These are phyloP conservation scores for Ceratocystis ficicola DNA, from an alignment of 2,329 filamentous ascomycete species.

Conservation along the genomic window DNA sequence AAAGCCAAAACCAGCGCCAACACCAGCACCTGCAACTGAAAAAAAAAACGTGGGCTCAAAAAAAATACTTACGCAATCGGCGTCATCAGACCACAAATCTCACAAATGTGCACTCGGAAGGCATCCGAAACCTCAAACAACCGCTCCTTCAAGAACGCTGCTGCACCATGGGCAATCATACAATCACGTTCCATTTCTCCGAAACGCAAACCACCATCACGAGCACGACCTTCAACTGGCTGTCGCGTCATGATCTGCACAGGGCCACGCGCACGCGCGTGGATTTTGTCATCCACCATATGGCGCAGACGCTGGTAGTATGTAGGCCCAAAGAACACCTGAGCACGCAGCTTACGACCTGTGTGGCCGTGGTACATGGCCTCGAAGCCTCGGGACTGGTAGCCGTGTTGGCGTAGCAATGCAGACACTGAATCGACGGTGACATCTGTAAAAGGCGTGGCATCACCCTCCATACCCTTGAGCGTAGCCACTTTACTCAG, in stretches of 20 bases:
- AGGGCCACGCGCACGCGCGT: slow-evolving; percentile 91
- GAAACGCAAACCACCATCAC: slow-evolving; percentile 96
- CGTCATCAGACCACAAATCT: slow-evolving; percentile 97
- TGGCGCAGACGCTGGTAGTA: slow-evolving; percentile 98
- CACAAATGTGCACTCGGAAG: slow-evolving; percentile 95
- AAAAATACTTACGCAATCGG: slow-evolving; percentile 79
- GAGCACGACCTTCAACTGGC: slow-evolving; percentile 92
- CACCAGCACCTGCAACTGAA: not conserved
- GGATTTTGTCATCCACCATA: slow-evolving; percentile 99
- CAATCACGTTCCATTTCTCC: slow-evolving; percentile 99
- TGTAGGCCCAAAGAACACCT: slow-evolving; percentile 93
- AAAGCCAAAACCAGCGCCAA: not conserved
- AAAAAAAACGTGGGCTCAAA: not conserved
- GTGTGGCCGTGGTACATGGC: slow-evolving; percentile 99
- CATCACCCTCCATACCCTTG: slow-evolving; percentile 90
- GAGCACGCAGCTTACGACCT: slow-evolving; percentile 79
- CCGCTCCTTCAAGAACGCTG: slow-evolving; percentile 92
- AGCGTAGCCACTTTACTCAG: slow-evolving; percentile 91
- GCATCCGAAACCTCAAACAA: slow-evolving; percentile 96
- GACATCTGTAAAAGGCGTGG: slow-evolving; percentile 94
- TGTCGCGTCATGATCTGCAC: slow-evolving; percentile 96
- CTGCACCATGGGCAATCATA: slow-evolving; percentile 99
- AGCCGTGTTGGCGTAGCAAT: slow-evolving; percentile 76
- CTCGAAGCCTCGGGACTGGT: slow-evolving; percentile 94
- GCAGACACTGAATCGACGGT: slow-evolving; percentile 88